Base-by-base conservation (phyloP, 2,329 filamentous ascomycete genomes). In the Orbilia javanica region DNA sequence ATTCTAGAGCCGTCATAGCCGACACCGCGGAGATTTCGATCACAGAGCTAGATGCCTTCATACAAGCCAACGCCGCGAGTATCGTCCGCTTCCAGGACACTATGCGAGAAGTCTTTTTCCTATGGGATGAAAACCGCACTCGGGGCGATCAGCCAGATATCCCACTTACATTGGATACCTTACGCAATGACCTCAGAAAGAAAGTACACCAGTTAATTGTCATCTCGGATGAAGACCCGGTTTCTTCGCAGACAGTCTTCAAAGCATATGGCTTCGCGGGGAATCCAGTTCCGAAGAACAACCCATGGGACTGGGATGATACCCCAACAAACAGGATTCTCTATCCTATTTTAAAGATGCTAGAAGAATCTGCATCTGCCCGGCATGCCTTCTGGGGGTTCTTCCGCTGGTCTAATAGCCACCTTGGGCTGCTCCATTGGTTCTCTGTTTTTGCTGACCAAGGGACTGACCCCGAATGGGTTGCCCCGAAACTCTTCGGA, bases 391-490 rank as follows among this genome's bases (percentile, higher is more conserved):
- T 77, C 25, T 42, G 55, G 36, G 25, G 48, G 0, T 77, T 77
- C 42, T 25, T 65, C 3, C 11, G 10, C 4, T 77, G 72, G 72
- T n/a, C 66, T 3, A 44, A 77, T 39, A 22, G 34, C 42, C 52
- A 48, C 42, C 25, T 70, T 18, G 72, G 72, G 11, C 11, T 77
- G 3, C 3, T 48, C 13, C 66, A 62, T 11, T 77, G 72, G 72
- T 46, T 65, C n/a, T 60, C 13, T 8, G 3, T 50, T 20, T 5
- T 15, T 29, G 22, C 18, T 6, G 1, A 10, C 15, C n/a, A 20
- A 18, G n/a, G 34, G 4, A 55, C 15, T 34, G 39, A 67, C 15
- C 27, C 15, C 15, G 20, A 27, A 27, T 48, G 25, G 22, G 39
- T 70, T 1, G 60, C 48, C 4, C 65, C 65, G 10, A 67, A 44